Evolutionary conservation across 345 rosid species (phyloP).

Genomic region (Salix dunnii): DNA sequence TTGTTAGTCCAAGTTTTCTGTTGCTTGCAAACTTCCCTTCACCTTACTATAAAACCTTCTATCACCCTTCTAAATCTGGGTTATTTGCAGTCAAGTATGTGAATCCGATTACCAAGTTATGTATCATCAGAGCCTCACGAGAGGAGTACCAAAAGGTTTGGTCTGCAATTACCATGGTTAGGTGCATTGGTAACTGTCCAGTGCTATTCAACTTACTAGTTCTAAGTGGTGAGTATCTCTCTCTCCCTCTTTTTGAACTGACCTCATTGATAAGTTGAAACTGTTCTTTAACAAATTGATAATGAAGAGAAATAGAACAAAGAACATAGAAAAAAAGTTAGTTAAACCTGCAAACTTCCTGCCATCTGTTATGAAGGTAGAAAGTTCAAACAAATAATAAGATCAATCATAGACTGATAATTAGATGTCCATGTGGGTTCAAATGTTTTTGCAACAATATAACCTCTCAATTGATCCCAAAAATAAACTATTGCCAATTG

Average conservation of each 20-base stretch:
- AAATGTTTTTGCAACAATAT: no score
- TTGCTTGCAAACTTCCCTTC: not conserved
- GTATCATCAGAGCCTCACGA: constrained; percentile 64
- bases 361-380: not conserved
- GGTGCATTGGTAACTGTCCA: constrained; percentile 55
- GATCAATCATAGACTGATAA: no score
- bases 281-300: not conserved
- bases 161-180: constrained; percentile 72
- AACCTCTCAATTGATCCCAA: no score
- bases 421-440: no score
- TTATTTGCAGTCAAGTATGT: constrained; percentile 58
- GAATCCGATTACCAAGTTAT: constrained; percentile 67
- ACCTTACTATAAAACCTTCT: not conserved
- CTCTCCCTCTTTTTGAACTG: not conserved
- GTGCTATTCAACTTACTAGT: constrained; percentile 67
- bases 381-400: not conserved
- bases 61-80: not conserved
- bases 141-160: constrained; percentile 70
- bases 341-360: not conserved
- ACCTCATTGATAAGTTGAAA: not conserved
- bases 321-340: not conserved
- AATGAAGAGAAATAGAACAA: not conserved
- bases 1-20: not conserved
- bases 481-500: no score
- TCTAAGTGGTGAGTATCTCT: constrained; percentile 49